Conservation (phyloP, 805 yeast species). For the Yarrowia bubula region DNA sequence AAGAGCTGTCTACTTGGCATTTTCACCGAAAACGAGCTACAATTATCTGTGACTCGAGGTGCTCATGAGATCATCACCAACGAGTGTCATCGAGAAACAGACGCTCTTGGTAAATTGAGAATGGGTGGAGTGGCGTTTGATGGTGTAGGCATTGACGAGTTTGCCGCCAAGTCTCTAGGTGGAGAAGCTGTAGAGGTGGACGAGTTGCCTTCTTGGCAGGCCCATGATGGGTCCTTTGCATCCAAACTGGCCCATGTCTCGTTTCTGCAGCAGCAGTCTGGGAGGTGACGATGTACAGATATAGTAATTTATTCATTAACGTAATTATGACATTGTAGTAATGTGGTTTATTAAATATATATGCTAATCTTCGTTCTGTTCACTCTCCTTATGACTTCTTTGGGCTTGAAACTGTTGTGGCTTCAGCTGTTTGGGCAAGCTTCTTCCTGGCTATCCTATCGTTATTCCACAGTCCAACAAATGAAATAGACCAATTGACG, state of each 20-base stretch:
- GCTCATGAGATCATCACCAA: constrained; percentile 54
- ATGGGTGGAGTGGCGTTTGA: constrained; percentile 7
- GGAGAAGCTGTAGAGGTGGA: neutral
- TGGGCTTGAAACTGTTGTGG: too few species aligned
- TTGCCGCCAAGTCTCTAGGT: neutral
- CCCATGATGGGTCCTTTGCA: constrained; percentile 19
- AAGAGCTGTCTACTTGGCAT: constrained; percentile 60
- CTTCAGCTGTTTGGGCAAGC: neutral
- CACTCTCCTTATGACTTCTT: too few species aligned
- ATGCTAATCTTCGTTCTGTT: too few species aligned
- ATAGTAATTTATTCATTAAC: constrained; percentile 14
- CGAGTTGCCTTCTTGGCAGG: constrained; percentile 14
- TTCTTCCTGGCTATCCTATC: neutral
- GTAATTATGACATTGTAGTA: neutral
- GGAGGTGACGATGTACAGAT: constrained; percentile 1
- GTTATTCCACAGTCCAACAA: constrained; percentile 3
- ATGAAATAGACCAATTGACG: constrained; percentile 38
- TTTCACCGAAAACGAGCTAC: constrained; percentile 58
- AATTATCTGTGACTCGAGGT: constrained; percentile 50
- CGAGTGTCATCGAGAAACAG: constrained; percentile 39
- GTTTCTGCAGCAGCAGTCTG: constrained; percentile 3
- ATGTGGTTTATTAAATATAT: too few species aligned
- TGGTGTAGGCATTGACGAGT: neutral
- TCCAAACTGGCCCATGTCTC: constrained; percentile 18
- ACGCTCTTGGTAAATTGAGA: neutral